Conservation (phyloP, 164 flowering plant species). For the Vitis cinerea region DNA sequence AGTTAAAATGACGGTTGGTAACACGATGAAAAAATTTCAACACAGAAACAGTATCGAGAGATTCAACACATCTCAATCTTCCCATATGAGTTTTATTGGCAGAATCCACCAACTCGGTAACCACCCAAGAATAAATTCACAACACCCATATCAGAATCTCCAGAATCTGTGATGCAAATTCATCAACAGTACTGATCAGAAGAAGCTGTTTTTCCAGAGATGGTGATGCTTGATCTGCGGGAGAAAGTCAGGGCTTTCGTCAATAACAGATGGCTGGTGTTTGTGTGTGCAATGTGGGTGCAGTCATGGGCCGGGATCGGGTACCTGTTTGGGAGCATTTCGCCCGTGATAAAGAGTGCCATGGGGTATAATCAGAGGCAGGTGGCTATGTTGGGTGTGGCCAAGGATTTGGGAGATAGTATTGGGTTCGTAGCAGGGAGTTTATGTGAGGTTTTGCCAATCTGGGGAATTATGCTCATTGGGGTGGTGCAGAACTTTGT, state of each 20-base stretch:
- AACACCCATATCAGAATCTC: no score
- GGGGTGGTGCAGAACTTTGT: slow-evolving; percentile 46
- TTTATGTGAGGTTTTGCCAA: slow-evolving; percentile 43
- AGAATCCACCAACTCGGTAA: no score
- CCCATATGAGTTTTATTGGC: no score
- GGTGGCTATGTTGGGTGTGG: slow-evolving; percentile 49
- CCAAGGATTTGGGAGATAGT: slow-evolving; percentile 54
- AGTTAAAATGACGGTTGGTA: no score
- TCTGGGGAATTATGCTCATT: slow-evolving; percentile 39
- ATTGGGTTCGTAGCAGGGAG: slow-evolving; percentile 47
- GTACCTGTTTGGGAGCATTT: slow-evolving; percentile 54
- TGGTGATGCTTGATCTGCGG: not conserved
- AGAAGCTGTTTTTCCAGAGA: not conserved
- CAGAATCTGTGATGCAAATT: no score
- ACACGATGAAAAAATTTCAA: no score
- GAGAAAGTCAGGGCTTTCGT: slow-evolving; percentile 26
- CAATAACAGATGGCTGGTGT: slow-evolving; percentile 55
- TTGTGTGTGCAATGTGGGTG: slow-evolving; percentile 60
- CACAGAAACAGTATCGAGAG: no score
- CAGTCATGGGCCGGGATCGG: slow-evolving; percentile 51
- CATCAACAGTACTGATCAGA: no score
- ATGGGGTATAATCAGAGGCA: slow-evolving; percentile 54
- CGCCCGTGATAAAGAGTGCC: slow-evolving; percentile 50
- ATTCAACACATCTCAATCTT: no score
- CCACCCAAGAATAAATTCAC: no score